Percentiles rank a stretch among this genome's conserved stretches.
Conservation (phyloP, 2,329 filamentous ascomycete species). For the Raffaelea ambrosiae region DNA sequence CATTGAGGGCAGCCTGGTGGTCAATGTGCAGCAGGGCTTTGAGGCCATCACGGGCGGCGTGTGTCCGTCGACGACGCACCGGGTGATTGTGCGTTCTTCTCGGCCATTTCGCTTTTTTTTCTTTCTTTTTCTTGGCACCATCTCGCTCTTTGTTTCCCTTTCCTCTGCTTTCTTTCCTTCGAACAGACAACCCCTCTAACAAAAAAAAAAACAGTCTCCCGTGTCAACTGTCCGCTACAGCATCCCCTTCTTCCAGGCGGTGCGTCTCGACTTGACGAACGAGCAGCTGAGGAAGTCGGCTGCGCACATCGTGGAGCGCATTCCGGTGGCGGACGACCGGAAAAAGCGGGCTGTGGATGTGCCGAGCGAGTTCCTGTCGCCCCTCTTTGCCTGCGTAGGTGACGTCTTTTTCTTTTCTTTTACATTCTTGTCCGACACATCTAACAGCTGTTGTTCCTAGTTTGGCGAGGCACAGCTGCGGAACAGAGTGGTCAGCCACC, state of each 20-base stretch:
- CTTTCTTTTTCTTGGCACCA: too few relatives aligned
- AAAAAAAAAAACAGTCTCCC: constrained; percentile 1
- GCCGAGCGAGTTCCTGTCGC: constrained; percentile 11
- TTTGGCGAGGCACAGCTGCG: constrained; percentile 10
- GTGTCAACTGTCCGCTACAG: constrained; percentile 21
- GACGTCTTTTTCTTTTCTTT: not conserved
- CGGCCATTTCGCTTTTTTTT: too few relatives aligned
- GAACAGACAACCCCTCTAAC: not conserved
- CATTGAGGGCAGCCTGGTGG: constrained; percentile 41
- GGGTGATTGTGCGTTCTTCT: constrained; percentile 22
- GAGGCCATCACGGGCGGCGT: constrained; percentile 47
- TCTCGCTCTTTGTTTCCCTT: too few relatives aligned
- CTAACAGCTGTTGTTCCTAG: constrained; percentile 1
- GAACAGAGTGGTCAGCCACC: constrained; percentile 11
- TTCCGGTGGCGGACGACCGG: constrained; percentile 8
- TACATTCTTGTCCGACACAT: not conserved
- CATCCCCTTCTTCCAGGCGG: constrained; percentile 42
- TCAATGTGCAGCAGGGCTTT: constrained; percentile 50
- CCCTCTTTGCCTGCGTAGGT: constrained; percentile 8
- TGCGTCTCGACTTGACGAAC: constrained; percentile 29
- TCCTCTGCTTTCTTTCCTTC: too few relatives aligned
- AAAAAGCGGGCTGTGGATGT: constrained; percentile 10
- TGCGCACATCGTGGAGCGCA: constrained; percentile 9
- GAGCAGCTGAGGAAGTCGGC: constrained; percentile 5
- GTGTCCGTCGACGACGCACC: constrained; percentile 43